Evolutionary conservation across 2,329 filamentous ascomycete genomes (phyloP), one percentile per base, ranked within the genome.

Genomic region (Stagonosporopsis chrysanthemi): DNA sequence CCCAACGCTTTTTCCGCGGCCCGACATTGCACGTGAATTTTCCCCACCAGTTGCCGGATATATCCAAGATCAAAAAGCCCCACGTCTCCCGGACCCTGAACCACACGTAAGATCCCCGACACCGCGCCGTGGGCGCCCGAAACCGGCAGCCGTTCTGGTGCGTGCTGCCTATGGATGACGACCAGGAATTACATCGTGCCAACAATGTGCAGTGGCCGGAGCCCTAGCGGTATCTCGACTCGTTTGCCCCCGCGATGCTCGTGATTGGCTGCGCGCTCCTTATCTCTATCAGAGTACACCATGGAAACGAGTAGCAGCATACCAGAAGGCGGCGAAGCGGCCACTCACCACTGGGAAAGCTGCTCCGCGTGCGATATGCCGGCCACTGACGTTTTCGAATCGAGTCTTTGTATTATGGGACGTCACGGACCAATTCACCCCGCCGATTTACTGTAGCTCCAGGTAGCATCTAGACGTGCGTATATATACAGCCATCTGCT

Each of bases 341-440:
- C 66, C 54, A 62, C 65, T 58, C 66, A 63, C 72, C 71, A 72
- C 65, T 72, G 59, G 62, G 59, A 65, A 92, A 45, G 84, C 87
- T 75, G 86, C 63, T 89, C 92, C 46, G 92, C 96, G 82, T 51
- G 45, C 62, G 63, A 61, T 61, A 62, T 56, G 56, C 52, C 67
- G 67, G 90, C 74, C 83, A 96, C 44, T 89, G 89, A 80, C 87
- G 88, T 74, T 84, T 73, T 84, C 86, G 63, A 84, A 89, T 62
- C 62, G 55, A 62, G 56, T 65, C 66, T 61, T 56, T 61, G 62
- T 66, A 66, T 56, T 57, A 51, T 55, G 52, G 42, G 46, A 56
- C 47, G 52, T 63, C 57, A 47, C 53, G 51, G 56, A 17, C 55
- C 29, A 63, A 48, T 52, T 53, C 61, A 63, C 54, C 65, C 65